These are phyloP conservation scores for Blastocystis hominis DNA, from an alignment of 352 stramenopile species.

Conservation along the genomic window DNA sequence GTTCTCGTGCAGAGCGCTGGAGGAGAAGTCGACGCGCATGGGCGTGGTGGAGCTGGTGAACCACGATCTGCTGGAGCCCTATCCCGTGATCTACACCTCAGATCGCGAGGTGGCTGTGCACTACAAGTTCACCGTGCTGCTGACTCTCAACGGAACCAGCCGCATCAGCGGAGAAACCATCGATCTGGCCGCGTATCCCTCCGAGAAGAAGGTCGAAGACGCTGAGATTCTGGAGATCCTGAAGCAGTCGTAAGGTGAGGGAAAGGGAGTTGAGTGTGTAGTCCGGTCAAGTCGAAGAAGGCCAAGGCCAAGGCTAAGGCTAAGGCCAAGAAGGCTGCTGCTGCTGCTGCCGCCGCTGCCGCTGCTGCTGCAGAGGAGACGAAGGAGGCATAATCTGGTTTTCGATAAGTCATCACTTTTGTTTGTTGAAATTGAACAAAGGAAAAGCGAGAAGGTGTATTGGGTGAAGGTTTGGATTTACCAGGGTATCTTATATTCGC, in stretches of 20 bases:
- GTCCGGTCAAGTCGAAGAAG: constrained; percentile 47
- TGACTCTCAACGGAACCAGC: constrained; percentile 84
- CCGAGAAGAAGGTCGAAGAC: constrained; percentile 45
- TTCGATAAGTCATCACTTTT: too few relatives aligned
- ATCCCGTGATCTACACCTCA: constrained; percentile 88
- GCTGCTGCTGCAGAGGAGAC: too few relatives aligned
- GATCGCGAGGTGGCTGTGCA: constrained; percentile 87
- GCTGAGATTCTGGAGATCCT: constrained; percentile 57
- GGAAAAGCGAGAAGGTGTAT: too few relatives aligned
- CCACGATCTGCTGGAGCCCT: constrained; percentile 90
- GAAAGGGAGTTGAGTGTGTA: constrained; percentile 5
- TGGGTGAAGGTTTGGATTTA: too few relatives aligned
- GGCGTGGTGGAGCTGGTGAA: constrained; percentile 92
- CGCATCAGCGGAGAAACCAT: constrained; percentile 87
- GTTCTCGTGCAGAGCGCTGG: constrained; percentile 79
- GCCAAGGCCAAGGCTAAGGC: constrained; percentile 42
- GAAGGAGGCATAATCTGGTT: too few relatives aligned
- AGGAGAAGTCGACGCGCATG: constrained; percentile 81
- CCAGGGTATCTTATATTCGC: too few relatives aligned
- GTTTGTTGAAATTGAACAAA: too few relatives aligned
- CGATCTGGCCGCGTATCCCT: constrained; percentile 26
- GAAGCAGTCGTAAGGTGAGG: constrained; percentile 42
- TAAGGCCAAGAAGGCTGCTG: constrained; percentile 48
- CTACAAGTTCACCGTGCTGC: constrained; percentile 96
- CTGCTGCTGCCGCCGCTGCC: background rate